Evolutionary conservation across 768 basidiomycete species (phyloP), one percentile per base, ranked within the genome.

Genomic region (Bullera alba): DNA sequence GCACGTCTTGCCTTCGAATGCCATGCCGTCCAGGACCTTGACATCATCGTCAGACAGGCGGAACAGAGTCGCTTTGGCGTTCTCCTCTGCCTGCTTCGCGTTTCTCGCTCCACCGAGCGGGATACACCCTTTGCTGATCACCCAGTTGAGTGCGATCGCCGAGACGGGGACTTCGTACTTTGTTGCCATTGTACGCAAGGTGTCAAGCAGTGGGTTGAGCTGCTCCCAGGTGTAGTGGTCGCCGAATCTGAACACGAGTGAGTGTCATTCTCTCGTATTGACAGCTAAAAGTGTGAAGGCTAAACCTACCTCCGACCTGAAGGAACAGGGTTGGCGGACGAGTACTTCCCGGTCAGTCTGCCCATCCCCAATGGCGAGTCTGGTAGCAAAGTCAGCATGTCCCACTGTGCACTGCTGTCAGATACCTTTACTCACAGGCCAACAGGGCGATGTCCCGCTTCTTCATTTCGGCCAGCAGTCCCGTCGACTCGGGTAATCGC

Each of bases 121-220:
- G 21, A 73, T 69, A 2, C 65, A 61, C 14, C 72, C 72, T 50
- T 71, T 73, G 17, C 50, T 50, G 23, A 73, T 66, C 5, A 73
- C 70, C 72, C 72, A 73, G 35, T 67, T 67, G 35, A 73, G 53
- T 6, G 72, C 72, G n/a, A 73, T 58, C 7, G 72, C 70, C 3
- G 61, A 61, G 7, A 69, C 54, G 2, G 61, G 48, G 3, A 73
- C 70, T 28, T 56, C 58, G 46, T 71, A 60, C 42, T 61, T 65
- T 25, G 58, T 51, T 2, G 61, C 60, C 21, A 73, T 58, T n/a
- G 29, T 27, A 10, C 58, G 50, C 61, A 73, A 63, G 7, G 51
- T 51, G 2, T 54, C 53, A 2, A 73, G 37, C 12, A 73, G 58
- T 4, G 72, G 72, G 17, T 68, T 65, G 27, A 73, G 51, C 44